Evolutionary conservation across 805 yeast species (phyloP).

Genomic region (Limtongia smithiae): DNA sequence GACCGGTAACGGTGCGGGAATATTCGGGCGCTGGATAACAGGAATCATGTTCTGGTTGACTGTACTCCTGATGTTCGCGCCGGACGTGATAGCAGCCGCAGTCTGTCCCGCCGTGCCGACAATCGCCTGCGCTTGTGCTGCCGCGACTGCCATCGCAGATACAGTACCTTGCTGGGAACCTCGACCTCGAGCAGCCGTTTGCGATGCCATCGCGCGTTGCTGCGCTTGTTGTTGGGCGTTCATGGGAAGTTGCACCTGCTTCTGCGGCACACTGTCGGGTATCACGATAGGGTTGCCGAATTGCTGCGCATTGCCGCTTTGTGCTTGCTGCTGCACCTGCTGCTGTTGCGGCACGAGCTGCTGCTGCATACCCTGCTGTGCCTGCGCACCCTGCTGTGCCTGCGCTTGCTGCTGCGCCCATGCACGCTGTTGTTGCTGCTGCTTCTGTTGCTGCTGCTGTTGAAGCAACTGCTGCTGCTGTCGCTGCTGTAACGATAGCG

Average conservation of each 20-base stretch:
- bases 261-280: too few species aligned
- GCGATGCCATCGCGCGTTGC: too few species aligned
- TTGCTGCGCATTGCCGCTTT: not conserved
- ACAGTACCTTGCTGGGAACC: too few species aligned
- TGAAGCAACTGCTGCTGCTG: conserved; percentile 8
- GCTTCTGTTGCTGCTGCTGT: not conserved
- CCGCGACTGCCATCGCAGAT: too few species aligned
- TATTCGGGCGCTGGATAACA: not conserved
- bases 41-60: not conserved
- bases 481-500: not conserved
- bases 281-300: too few species aligned
- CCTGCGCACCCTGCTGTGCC: not conserved
- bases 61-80: too few species aligned
- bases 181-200: too few species aligned
- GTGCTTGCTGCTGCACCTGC: conserved; percentile 6
- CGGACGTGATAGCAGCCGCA: too few species aligned
- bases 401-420: not conserved
- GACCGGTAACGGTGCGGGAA: not conserved
- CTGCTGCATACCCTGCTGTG: not conserved
- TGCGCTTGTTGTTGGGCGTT: too few species aligned
- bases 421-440: not conserved
- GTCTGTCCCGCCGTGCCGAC: too few species aligned
- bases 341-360: conserved; percentile 4
- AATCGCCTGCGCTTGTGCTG: too few species aligned
- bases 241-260: too few species aligned